Base-by-base conservation (phyloP, 495 filamentous ascomycete species). In the Penicillium alfredii region DNA sequence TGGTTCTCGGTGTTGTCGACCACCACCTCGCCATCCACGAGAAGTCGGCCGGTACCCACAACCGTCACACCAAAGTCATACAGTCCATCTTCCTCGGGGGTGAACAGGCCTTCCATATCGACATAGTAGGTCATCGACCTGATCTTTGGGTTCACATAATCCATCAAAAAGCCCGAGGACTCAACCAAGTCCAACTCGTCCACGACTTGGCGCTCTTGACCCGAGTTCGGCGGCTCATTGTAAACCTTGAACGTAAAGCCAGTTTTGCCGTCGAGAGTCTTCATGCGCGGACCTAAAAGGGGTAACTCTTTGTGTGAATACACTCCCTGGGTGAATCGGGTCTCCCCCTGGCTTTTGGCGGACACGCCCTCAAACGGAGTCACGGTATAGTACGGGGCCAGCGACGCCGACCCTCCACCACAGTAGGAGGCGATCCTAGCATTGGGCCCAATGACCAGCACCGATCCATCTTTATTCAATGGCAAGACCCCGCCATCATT, bases 381-480 rank as follows among this genome's bases (percentile, higher is more conserved):
- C 17, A 82, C 68, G 12, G 73, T 79, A 56, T 92, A 90, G 55
- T 94, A 90, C 3, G 86, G 80, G 42, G 80, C 79, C 18, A 93
- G 61, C 30, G 77, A 81, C 1, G 87, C 85, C 43, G 82, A 88
- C 6, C 88, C 86, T 39, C 88, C 88, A 25, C 88, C 86, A 33
- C 82, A 80, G 33, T 82, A 82, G 22, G 84, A 80, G 0, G 86
- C 82, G 31, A 81, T 63, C 45, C 84, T 84, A 21, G 83, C 73
- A 52, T 89, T 90, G 9, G 85, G 85, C 4, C 85, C 85, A 38
- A 94, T 92, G 19, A 92, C 71, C 6, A 85, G 78, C 29, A 90
- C 70, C 30, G 71, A 68, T 20, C 75, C 72, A 13, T 72, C 65
- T 44, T 74, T 78, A 32, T 72, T 75, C 10, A 90, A 58, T 2